Percentiles rank a stretch among this genome's conserved stretches.
These are phyloP conservation scores for Kwoniella shandongensis DNA, from an alignment of 768 basidiomycete genomes.

Conservation along the genomic window DNA sequence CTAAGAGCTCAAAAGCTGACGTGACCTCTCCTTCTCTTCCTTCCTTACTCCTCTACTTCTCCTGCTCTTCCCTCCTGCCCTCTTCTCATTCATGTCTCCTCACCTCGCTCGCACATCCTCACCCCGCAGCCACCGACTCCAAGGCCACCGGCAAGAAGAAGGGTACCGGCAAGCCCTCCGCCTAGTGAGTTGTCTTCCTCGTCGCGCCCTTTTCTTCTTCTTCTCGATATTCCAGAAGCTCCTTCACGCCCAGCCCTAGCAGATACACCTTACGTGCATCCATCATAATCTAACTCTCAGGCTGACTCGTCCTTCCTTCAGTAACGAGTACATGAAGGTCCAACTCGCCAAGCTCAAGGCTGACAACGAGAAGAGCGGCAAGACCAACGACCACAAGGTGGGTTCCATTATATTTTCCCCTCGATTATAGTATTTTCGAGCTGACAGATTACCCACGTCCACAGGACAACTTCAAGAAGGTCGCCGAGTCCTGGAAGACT, in stretches of 20 bases:
- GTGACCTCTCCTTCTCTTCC: slow-evolving; percentile 4
- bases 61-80: no score
- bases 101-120: slow-evolving; percentile 4
- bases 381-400: slow-evolving; percentile 45
- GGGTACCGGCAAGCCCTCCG: slow-evolving; percentile 33
- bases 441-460: slow-evolving; percentile 3
- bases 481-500: slow-evolving; percentile 40
- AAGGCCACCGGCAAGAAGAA: slow-evolving; percentile 31
- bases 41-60: slow-evolving; percentile 6
- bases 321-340: slow-evolving; percentile 51
- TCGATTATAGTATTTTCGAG: neutral
- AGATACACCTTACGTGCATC: no score
- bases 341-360: slow-evolving; percentile 51
- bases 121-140: slow-evolving; percentile 14
- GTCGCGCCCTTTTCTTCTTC: slow-evolving; percentile 7
- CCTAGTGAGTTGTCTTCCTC: slow-evolving; percentile 36
- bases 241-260: no score
- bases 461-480: slow-evolving; percentile 50
- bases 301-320: no score
- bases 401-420: neutral
- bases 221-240: no score
- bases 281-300: no score
- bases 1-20: no score
- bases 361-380: slow-evolving; percentile 46
- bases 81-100: no score